Conservation (phyloP, 345 rosid genomes). For the Laguncularia racemosa region DNA sequence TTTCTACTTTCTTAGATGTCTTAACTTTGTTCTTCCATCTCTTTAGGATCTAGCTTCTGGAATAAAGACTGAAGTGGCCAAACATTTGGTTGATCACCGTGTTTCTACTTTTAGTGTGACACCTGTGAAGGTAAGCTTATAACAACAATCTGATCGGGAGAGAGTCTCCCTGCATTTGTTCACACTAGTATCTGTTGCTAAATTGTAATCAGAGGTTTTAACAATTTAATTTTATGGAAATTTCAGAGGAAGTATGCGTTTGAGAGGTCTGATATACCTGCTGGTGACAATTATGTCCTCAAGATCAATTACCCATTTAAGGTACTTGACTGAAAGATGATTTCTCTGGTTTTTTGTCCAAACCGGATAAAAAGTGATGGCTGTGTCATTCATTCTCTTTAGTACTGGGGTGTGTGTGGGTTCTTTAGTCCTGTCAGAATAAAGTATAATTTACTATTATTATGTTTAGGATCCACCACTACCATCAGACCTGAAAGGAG, state of each 20-base stretch:
- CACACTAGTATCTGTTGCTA: background rate
- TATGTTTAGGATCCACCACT: constrained; percentile 73
- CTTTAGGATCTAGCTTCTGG: constrained; percentile 62
- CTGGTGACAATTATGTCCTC: constrained; percentile 75
- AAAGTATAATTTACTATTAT: background rate
- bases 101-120: constrained; percentile 82
- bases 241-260: constrained; percentile 84
- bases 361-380: constrained; percentile 2
- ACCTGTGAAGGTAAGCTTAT: constrained; percentile 70
- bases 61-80: constrained; percentile 67
- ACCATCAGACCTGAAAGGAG: constrained; percentile 79
- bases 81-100: constrained; percentile 54
- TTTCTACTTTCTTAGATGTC: background rate
- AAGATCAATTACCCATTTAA: constrained; percentile 89
- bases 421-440: background rate
- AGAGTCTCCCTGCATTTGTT: background rate
- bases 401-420: background rate
- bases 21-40: constrained; percentile 11
- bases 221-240: constrained; percentile 12
- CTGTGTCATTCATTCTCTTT: constrained; percentile 2
- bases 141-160: constrained; percentile 3
- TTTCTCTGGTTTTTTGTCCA: background rate
- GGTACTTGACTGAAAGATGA: constrained; percentile 32
- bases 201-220: background rate
- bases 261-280: constrained; percentile 68